Percentiles rank a stretch among this genome's conserved stretches.
Evolutionary conservation across 2,329 filamentous ascomycete genomes (phyloP).

Genomic region (Fusarium goolgardi): DNA sequence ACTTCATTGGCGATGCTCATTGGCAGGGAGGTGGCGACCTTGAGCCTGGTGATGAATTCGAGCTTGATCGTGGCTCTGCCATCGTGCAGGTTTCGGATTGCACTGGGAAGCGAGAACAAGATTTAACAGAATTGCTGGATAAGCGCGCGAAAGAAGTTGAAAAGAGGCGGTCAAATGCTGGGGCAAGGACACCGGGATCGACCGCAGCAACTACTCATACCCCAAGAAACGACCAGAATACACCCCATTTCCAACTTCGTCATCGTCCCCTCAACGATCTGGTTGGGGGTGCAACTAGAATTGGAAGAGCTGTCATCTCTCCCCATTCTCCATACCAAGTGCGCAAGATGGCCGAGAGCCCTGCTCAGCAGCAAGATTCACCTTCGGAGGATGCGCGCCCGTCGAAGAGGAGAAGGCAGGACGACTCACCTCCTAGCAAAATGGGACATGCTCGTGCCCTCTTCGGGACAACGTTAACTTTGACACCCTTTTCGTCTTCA

Average conservation of each 20-base stretch:
- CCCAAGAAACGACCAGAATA: constrained; percentile 39
- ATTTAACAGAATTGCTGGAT: constrained; percentile 79
- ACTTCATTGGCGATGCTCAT: constrained; percentile 86
- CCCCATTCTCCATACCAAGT: constrained; percentile 52
- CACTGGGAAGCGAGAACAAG: constrained; percentile 78
- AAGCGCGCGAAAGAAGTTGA: constrained; percentile 71
- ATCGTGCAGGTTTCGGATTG: constrained; percentile 85
- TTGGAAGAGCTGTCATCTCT: constrained; percentile 51
- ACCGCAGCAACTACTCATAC: constrained; percentile 37
- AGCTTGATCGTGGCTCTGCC: constrained; percentile 78
- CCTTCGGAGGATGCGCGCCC: constrained; percentile 37
- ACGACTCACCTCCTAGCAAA: constrained; percentile 51
- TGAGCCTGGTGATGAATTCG: constrained; percentile 83
- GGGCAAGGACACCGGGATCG: constrained; percentile 51
- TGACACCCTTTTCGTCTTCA: constrained; percentile 44
- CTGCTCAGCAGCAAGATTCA: constrained; percentile 29
- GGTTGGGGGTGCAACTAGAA: constrained; percentile 48
- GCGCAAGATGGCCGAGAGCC: constrained; percentile 41
- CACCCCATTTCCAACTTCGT: constrained; percentile 52
- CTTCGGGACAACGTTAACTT: constrained; percentile 51
- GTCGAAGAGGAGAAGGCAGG: constrained; percentile 47
- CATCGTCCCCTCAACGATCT: constrained; percentile 59
- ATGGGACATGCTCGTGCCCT: constrained; percentile 50
- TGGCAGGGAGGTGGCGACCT: constrained; percentile 78
- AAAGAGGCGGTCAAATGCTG: constrained; percentile 59